Base-by-base conservation (phyloP, 2,329 filamentous ascomycete species). In the Colletotrichum sp. region DNA sequence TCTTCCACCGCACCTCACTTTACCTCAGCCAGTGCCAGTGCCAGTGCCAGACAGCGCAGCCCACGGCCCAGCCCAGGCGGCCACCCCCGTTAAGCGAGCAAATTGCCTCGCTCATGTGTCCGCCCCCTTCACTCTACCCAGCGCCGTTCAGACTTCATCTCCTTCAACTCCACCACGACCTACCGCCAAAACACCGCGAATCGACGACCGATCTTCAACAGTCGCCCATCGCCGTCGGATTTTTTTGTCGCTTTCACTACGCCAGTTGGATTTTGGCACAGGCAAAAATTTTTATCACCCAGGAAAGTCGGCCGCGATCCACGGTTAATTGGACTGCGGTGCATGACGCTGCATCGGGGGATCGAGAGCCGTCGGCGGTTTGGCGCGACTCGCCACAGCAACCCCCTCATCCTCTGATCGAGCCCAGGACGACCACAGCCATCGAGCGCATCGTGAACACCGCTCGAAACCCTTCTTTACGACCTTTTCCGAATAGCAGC, bases 371-470 rank as follows among this genome's bases (percentile, higher is more conserved):
- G 83, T 84, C 84, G 82, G 82, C 82, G 80, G 80, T 82, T 81
- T 83, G 81, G 82, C 82, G 84, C 82, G 81, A 82, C 82, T 84
- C 80, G 82, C 82, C 84, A 81, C 80, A 78, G 71, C 80, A 79
- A 81, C 76, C 80, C 77, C 79, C 74, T 72, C 76, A 78, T 78
- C 72, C 36, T 75, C 74, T 74, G 72, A 79, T 78, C 68, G 71
- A 70, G 72, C 71, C 68, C 59, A 68, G 70, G 61, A 55, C 64
- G 63, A 74, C 61, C 52, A 39, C 66, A 57, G 39, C 32, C 78
- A 79, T 79, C 76, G 76, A 68, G 71, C 74, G 66, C 80, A 80
- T 79, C 80, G 68, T 73, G 68, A 63, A 68, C 61, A 66, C 55
- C 52, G 61, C 57, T 66, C 30, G 59, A 74, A 72, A 63, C 44